Evolutionary conservation across 257 asterid species (phyloP).

Genomic region (Nicotiana benthamiana): DNA sequence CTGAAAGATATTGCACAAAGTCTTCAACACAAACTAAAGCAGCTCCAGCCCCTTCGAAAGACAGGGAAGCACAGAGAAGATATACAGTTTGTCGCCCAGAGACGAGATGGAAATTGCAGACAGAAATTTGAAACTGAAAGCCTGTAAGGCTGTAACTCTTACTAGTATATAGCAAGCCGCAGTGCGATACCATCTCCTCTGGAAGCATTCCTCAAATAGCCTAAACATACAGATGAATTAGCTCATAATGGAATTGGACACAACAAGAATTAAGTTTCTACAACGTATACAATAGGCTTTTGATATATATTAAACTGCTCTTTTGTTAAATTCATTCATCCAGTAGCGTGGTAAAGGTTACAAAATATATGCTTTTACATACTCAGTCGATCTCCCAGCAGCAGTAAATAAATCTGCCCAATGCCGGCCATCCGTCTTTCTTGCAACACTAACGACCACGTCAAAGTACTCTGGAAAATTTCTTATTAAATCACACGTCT

Average conservation of each 20-base stretch:
- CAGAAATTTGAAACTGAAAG: slow-evolving; percentile 5
- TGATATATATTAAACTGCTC: background rate
- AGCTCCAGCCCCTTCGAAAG: background rate
- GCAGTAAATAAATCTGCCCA: slow-evolving; percentile 97
- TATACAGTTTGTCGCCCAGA: background rate
- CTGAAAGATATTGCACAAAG: slow-evolving; percentile 10
- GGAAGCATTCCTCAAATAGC: slow-evolving; percentile 50
- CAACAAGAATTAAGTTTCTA: background rate
- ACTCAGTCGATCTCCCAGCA: slow-evolving; percentile 98
- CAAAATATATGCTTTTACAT: slow-evolving; percentile 26
- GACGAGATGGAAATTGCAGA: background rate
- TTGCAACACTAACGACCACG: slow-evolving; percentile 98
- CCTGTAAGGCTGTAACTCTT: slow-evolving; percentile 10
- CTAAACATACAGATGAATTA: slow-evolving; percentile 19
- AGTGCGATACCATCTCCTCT: slow-evolving; percentile 48
- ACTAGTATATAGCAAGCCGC: slow-evolving; percentile 55
- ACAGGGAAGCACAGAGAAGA: background rate
- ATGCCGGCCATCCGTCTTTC: slow-evolving; percentile 99
- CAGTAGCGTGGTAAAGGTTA: background rate
- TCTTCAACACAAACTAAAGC: slow-evolving; percentile 10
- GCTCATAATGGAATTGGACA: background rate
- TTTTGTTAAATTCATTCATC: background rate
- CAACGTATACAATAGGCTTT: background rate
- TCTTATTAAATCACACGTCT: slow-evolving; percentile 92
- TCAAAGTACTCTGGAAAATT: slow-evolving; percentile 92